Evolutionary conservation across 2,329 filamentous ascomycete species (phyloP).

Genomic region (Aspergillus unguis): DNA sequence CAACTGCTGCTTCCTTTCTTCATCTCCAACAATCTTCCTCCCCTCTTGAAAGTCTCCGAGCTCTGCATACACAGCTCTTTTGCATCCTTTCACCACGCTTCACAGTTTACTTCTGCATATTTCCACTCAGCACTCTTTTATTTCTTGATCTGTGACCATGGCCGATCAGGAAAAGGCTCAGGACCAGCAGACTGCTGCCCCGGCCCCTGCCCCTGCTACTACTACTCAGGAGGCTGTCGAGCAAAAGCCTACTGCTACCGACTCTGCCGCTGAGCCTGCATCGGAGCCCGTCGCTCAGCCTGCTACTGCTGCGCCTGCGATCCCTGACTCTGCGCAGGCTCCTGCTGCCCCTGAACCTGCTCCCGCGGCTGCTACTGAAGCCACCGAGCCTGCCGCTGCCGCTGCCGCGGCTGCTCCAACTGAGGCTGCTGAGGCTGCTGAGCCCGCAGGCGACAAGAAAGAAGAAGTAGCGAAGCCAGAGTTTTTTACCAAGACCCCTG

Average conservation of each 20-base stretch:
- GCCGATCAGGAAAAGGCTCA: conserved; percentile 11
- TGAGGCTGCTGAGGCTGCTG: conserved; percentile 10
- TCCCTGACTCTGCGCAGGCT: neutral
- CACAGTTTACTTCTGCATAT: neutral
- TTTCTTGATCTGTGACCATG: conserved; percentile 4
- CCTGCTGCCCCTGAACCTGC: conserved; percentile 6
- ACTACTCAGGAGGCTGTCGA: neutral
- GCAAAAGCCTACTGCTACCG: conserved; percentile 2
- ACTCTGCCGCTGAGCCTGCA: conserved; percentile 1
- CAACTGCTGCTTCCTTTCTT: neutral
- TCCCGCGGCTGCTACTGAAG: conserved; percentile 3
- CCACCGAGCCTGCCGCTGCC: neutral
- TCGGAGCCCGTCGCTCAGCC: conserved; percentile 2
- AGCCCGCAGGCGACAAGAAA: conserved; percentile 18
- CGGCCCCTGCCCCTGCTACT: neutral
- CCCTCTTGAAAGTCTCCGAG: neutral
- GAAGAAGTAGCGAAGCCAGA: conserved; percentile 27
- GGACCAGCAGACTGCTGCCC: conserved; percentile 7
- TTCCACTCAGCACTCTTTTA: neutral
- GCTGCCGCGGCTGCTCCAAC: conserved; percentile 3
- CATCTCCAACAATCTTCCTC: neutral
- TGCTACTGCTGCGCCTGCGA: conserved; percentile 11
- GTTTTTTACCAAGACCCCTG: conserved; percentile 36
- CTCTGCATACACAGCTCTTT: neutral
- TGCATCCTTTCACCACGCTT: neutral